A percentile compares a stretch with the other conserved stretches of the same genome.
phyloP scores from a whole-genome alignment of 2,329 filamentous ascomycete species.

The Coccinonectria pachysandricola region DNA sequence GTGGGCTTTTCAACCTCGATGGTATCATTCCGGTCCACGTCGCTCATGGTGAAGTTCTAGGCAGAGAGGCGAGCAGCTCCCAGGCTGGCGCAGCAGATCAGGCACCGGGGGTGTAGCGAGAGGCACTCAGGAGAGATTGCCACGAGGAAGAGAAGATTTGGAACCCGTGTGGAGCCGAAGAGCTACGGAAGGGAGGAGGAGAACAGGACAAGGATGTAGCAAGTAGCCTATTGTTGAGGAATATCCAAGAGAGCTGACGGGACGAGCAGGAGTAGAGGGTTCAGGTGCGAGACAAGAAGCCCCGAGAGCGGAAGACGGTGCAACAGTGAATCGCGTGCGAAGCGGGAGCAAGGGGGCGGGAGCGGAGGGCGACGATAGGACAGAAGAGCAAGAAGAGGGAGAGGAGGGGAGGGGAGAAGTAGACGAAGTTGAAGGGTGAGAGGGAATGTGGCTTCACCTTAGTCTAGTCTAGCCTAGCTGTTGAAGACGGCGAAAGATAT shows the following conservation, averaged over 20 bases:
- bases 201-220: conserved; percentile 11
- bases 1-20: conserved; percentile 20
- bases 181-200: conserved; percentile 8
- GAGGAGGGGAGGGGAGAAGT: not conserved
- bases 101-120: no score
- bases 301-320: conserved; percentile 16
- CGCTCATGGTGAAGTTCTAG: conserved; percentile 28
- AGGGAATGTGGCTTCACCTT: no score
- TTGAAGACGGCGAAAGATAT: no score
- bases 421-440: no score
- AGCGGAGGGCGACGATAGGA: conserved; percentile 1
- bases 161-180: no score
- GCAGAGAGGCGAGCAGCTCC: no score
- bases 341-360: conserved; percentile 6
- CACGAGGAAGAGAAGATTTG: conserved; percentile 5
- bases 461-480: no score
- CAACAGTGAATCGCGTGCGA: conserved; percentile 13
- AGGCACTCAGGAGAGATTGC: no score
- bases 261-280: conserved; percentile 3
- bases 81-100: no score
- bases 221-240: no score
- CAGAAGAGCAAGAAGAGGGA: conserved; percentile 4
- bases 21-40: conserved; percentile 21
- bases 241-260: no score
- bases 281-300: conserved; percentile 11